phyloP scores from a whole-genome alignment of 106 monocot species.

The Agapanthus africanus region DNA sequence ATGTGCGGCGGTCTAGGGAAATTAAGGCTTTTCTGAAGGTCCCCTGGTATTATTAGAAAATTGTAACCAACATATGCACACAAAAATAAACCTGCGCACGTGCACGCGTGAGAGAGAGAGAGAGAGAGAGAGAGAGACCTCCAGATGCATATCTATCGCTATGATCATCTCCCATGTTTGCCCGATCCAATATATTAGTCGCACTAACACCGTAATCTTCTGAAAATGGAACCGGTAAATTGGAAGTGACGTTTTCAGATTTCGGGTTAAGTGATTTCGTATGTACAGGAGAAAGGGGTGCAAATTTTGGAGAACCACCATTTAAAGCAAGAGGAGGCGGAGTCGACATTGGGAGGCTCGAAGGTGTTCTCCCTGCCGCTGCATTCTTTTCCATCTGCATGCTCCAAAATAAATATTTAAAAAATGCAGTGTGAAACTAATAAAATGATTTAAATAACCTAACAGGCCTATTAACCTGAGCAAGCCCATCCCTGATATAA shows the following conservation, averaged over 20 bases:
- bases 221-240: no score
- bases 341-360: conserved; percentile 76
- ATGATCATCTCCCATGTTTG: no score
- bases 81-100: no score
- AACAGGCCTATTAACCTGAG: conserved; percentile 43
- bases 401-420: neutral
- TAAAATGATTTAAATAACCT: neutral
- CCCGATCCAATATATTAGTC: no score
- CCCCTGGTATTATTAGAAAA: no score
- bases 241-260: conserved; percentile 25
- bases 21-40: no score
- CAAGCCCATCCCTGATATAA: conserved; percentile 92
- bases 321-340: conserved; percentile 72
- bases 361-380: conserved; percentile 75
- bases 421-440: conserved; percentile 14
- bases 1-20: no score
- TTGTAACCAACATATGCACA: no score
- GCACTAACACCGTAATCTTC: no score
- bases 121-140: conserved; percentile 10
- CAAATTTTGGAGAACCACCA: conserved; percentile 59
- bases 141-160: conserved; percentile 49
- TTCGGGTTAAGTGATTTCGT: conserved; percentile 43
- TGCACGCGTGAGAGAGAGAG: no score
- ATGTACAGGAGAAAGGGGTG: conserved; percentile 62
- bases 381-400: conserved; percentile 96